Conservation (phyloP, 2,329 filamentous ascomycete species). For the Penicillium sp. region DNA sequence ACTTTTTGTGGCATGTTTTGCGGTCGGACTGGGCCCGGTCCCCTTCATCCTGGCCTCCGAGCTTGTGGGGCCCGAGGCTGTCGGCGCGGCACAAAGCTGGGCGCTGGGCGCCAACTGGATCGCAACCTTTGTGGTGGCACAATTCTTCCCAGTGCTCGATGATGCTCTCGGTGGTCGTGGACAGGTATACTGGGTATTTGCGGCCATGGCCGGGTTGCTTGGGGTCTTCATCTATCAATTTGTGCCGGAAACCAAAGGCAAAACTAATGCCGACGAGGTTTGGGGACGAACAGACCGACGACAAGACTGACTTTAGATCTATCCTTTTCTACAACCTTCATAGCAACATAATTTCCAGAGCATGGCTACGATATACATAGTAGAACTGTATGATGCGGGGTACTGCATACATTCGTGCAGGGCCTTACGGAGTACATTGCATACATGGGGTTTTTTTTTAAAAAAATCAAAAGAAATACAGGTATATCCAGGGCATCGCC, state of each 20-base stretch:
- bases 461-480: neutral
- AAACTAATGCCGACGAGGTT: conserved; percentile 81
- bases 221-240: conserved; percentile 69
- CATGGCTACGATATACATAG: neutral
- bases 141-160: conserved; percentile 91
- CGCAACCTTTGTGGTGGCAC: conserved; percentile 86
- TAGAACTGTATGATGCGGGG: neutral
- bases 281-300: conserved; percentile 64
- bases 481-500: neutral
- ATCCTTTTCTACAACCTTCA: neutral
- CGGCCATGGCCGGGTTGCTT: conserved; percentile 67
- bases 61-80: conserved; percentile 84
- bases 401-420: conserved; percentile 3
- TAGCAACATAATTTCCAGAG: neutral
- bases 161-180: conserved; percentile 72
- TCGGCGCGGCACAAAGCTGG: conserved; percentile 88
- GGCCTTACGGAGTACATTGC: neutral
- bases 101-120: conserved; percentile 83
- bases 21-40: conserved; percentile 85
- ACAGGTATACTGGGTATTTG: conserved; percentile 90
- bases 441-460: neutral
- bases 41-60: conserved; percentile 93
- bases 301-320: conserved; percentile 30
- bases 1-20: conserved; percentile 85
- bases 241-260: conserved; percentile 88